Conservation (phyloP, 2,329 filamentous ascomycete genomes). For the Neoarthrinium moseri region DNA sequence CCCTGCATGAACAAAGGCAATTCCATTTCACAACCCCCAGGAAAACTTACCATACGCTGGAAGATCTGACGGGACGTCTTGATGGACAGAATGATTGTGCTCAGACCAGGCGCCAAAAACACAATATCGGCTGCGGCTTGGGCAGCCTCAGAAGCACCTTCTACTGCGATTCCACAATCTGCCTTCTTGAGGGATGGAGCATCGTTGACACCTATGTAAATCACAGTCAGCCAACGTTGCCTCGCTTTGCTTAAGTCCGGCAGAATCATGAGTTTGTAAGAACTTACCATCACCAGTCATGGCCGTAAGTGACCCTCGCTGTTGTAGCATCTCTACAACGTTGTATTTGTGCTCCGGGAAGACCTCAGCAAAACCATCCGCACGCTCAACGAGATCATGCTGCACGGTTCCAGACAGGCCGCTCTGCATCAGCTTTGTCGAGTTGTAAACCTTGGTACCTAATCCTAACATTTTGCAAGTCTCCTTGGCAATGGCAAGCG, state of each 20-base stretch:
- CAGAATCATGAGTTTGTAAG: not conserved
- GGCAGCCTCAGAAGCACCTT: conserved; percentile 69
- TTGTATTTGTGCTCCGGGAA: conserved; percentile 77
- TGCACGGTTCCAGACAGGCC: conserved; percentile 71
- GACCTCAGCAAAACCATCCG: conserved; percentile 72
- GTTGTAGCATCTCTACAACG: conserved; percentile 74
- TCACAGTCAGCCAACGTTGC: not conserved
- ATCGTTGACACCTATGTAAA: conserved; percentile 61
- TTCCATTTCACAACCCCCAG: no score
- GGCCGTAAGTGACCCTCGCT: conserved; percentile 70
- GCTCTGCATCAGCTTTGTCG: conserved; percentile 73
- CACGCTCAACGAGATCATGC: conserved; percentile 74
- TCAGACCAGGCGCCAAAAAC: conserved; percentile 70
- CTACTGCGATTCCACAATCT: conserved; percentile 72
- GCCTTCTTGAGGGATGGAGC: conserved; percentile 73
- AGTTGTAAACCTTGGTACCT: conserved; percentile 80
- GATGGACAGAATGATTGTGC: conserved; percentile 70
- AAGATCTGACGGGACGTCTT: conserved; percentile 61
- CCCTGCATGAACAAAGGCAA: no score
- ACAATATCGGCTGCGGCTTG: conserved; percentile 74
- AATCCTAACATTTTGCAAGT: conserved; percentile 81
- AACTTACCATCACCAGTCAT: conserved; percentile 67
- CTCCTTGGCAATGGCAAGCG: conserved; percentile 77
- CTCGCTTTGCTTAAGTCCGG: not conserved
- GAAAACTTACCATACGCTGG: conserved; percentile 1